These are phyloP conservation scores for Vinca major DNA, from an alignment of 305 asterid species.

Conservation along the genomic window DNA sequence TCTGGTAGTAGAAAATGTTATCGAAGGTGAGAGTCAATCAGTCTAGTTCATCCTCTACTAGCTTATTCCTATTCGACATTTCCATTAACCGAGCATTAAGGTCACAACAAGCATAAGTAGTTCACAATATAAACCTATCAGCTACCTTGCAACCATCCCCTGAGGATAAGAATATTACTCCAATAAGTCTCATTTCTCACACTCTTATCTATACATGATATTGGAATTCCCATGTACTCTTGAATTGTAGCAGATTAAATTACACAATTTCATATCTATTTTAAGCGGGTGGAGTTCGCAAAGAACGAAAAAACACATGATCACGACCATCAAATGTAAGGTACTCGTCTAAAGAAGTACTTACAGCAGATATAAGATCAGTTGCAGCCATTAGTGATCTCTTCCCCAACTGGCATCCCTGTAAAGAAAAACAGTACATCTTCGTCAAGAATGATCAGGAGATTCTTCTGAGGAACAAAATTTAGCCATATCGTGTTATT, in stretches of 20 bases:
- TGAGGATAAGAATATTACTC: background rate
- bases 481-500: background rate
- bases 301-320: too few species aligned
- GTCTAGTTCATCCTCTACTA: background rate
- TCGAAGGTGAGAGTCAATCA: background rate
- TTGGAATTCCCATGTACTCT: too few species aligned
- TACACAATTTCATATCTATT: too few species aligned
- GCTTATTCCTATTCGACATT: background rate
- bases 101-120: background rate
- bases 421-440: slow-evolving; percentile 1
- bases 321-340: too few species aligned
- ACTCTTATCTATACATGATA: too few species aligned
- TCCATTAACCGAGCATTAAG: background rate
- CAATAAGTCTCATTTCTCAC: background rate
- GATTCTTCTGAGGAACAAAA: background rate
- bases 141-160: background rate
- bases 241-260: too few species aligned
- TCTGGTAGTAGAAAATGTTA: background rate
- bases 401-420: slow-evolving; percentile 70
- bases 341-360: slow-evolving; percentile 2
- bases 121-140: background rate
- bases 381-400: slow-evolving; percentile 61
- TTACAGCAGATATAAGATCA: slow-evolving; percentile 52
- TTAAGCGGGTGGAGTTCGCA: too few species aligned
- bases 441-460: background rate